Percentiles rank a stretch among this genome's conserved stretches.
Evolutionary conservation across 108 stramenopile species (phyloP).

Genomic region (Fragilaria crotonensis): DNA sequence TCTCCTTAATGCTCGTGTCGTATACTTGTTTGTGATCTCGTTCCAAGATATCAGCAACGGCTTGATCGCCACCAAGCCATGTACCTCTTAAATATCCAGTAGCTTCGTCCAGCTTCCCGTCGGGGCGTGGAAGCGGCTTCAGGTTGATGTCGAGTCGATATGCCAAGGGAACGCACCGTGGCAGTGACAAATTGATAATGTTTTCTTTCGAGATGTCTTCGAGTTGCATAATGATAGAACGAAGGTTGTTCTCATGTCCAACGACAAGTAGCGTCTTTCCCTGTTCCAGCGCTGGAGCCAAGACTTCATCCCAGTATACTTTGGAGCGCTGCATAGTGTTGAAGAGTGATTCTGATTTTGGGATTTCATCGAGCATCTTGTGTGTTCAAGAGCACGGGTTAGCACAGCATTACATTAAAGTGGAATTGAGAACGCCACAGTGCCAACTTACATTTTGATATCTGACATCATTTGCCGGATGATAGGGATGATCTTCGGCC

Average conservation of each 20-base stretch:
- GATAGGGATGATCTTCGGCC: constrained; percentile 59
- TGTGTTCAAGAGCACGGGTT: background rate
- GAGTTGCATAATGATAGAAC: constrained; percentile 90
- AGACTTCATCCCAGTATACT: constrained; percentile 83
- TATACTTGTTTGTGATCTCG: constrained; percentile 77
- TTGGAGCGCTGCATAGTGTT: constrained; percentile 77
- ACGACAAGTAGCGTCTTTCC: constrained; percentile 91
- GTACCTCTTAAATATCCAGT: constrained; percentile 71
- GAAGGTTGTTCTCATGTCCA: constrained; percentile 95
- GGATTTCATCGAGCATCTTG: constrained; percentile 58
- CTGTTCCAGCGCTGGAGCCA: constrained; percentile 68
- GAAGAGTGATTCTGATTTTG: constrained; percentile 74
- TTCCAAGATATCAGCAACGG: constrained; percentile 63
- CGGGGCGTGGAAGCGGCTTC: constrained; percentile 61
- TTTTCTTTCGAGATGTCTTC: constrained; percentile 85
- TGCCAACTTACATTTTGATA: constrained; percentile 62
- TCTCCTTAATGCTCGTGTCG: constrained; percentile 56
- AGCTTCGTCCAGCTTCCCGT: constrained; percentile 70
- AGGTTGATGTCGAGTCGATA: constrained; percentile 79
- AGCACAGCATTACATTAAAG: background rate
- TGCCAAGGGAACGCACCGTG: constrained; percentile 86
- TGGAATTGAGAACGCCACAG: background rate
- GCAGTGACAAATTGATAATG: constrained; percentile 86
- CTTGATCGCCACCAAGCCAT: constrained; percentile 76
- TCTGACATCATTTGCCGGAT: constrained; percentile 70